Evolutionary conservation across 495 filamentous ascomycete species (phyloP), one percentile per base, ranked within the genome.

Genomic region (Xylaria venustula): DNA sequence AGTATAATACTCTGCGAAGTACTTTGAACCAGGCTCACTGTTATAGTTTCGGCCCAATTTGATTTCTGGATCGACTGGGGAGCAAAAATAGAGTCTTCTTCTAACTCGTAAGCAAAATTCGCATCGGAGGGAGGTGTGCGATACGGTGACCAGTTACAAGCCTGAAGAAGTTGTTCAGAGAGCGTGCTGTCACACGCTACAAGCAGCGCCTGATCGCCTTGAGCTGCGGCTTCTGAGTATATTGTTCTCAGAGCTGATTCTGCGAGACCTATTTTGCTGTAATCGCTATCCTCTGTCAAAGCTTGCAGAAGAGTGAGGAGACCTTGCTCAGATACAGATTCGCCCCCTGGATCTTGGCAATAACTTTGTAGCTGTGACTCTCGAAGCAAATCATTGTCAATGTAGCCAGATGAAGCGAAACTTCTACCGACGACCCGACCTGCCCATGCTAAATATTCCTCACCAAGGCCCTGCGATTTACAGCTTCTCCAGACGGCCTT

Each of bases 401-500:
- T 81, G 58, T 84, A 75, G 17, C 90, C 90, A 49, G 86, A 89
- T 3, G 88, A 81, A 45, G 89, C 87, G 74, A 92, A 98, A 0
- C 91, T 87, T 64, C 91, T 84, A 19, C 94, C 94, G 22, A 98
- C 79, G 15, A 92, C 88, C 54, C 86, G 83, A 7, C 88, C 92
- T 40, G 89, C 89, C 94, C 94, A 98, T 3, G 90, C 73, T 12
- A 89, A 74, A 69, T 94, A 98, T 20, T 85, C 82, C 26, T 79
- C 75, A 44, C 87, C 88, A 30, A 87, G 79, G 9, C 78, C 73
- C 40, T 79, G 75, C 23, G 79, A 77, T 58, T 85, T 82, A 64
- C 91, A 88, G 22, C 86, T 91, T 64, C 88, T 85, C 85, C 88
- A 92, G 2, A 97, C 77, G 30, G 85, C 81, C 30, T 85, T 74